Evolutionary conservation across 75 land plant genomes (phyloP).

Genomic region (Pinus albicaulis): DNA sequence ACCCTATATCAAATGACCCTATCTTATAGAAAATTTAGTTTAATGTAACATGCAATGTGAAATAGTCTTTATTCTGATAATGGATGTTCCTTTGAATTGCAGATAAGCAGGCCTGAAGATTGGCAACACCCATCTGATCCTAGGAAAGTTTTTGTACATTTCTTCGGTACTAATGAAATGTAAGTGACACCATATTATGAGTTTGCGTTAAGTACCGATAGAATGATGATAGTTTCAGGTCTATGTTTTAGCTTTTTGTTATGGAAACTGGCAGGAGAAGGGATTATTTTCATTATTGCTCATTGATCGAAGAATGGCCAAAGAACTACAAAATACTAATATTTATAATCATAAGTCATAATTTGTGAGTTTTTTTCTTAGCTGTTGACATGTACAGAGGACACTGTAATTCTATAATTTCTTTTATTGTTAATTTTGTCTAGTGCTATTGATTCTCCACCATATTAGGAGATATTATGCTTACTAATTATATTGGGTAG

Average conservation of each 20-base stretch:
- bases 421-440: background rate
- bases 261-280: background rate
- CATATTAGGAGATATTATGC: background rate
- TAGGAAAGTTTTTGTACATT: constrained; percentile 70
- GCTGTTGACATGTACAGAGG: background rate
- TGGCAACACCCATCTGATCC: constrained; percentile 44
- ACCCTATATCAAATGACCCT: too few relatives aligned
- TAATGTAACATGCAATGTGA: too few relatives aligned
- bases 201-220: background rate
- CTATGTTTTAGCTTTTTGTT: background rate
- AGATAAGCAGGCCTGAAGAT: constrained; percentile 77
- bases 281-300: background rate
- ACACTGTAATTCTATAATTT: background rate
- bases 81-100: constrained; percentile 12
- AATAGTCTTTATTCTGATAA: too few relatives aligned
- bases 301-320: background rate
- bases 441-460: background rate
- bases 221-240: background rate
- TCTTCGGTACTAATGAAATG: constrained; percentile 93
- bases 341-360: background rate
- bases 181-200: constrained; percentile 31
- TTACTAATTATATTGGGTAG: background rate
- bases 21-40: too few relatives aligned
- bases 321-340: background rate
- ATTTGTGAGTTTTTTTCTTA: background rate